These are phyloP conservation scores for Bocquillonia castaneifolia DNA, from an alignment of 441 rosid genomes.

Conservation along the genomic window DNA sequence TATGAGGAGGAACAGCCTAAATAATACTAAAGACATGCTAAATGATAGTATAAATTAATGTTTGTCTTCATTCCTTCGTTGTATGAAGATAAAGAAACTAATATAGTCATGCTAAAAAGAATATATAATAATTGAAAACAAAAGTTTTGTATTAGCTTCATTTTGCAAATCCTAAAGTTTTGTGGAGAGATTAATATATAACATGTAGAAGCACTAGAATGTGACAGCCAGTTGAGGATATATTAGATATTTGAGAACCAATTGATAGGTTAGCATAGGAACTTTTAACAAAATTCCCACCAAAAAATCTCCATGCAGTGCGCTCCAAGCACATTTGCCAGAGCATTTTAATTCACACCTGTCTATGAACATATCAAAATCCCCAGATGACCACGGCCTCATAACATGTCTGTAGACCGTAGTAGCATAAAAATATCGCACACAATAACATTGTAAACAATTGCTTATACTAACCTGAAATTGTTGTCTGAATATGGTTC, in stretches of 20 bases:
- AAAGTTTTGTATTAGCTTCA: neutral
- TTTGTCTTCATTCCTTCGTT: neutral
- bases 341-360: neutral
- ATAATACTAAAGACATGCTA: neutral
- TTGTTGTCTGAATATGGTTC: slow-evolving; percentile 31
- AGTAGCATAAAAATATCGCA: slow-evolving; percentile 1
- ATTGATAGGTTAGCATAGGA: neutral
- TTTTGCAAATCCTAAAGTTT: neutral
- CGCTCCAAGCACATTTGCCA: neutral
- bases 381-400: too few species aligned
- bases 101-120: neutral
- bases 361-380: neutral
- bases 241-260: neutral
- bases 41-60: neutral
- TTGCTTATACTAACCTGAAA: slow-evolving; percentile 32
- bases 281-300: neutral
- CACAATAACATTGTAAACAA: neutral
- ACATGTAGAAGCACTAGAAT: neutral
- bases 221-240: neutral
- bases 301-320: neutral
- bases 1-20: slow-evolving; percentile 18
- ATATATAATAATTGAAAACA: neutral
- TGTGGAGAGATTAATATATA: neutral
- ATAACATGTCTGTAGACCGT: neutral
- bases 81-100: neutral